Conservation (phyloP, 2,329 filamentous ascomycete genomes). For the Triangularia setosa region DNA sequence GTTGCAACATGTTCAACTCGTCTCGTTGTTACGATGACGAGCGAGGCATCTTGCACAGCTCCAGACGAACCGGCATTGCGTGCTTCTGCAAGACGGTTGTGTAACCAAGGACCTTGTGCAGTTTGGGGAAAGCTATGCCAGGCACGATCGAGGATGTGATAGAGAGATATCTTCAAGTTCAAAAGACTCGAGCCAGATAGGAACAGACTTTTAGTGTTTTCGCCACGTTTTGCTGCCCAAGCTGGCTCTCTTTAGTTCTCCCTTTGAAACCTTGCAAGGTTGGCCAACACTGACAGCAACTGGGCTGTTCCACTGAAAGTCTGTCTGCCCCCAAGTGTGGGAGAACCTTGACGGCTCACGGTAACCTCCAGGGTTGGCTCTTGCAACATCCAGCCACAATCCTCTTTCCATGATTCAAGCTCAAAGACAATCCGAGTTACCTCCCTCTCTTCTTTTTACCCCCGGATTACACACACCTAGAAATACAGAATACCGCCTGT, state of each 20-base stretch:
- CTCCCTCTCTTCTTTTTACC: background rate
- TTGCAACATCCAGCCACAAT: background rate
- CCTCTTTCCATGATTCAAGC: background rate
- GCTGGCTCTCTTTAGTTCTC: background rate
- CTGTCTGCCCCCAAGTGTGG: background rate
- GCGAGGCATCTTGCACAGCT: background rate
- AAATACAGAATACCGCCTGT: background rate
- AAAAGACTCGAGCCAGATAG: background rate
- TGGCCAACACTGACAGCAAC: background rate
- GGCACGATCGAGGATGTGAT: background rate
- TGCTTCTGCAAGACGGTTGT: background rate
- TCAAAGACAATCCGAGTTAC: background rate
- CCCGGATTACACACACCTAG: background rate
- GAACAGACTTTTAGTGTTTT: background rate
- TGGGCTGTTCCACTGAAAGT: background rate
- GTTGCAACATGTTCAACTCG: background rate
- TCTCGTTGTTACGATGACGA: background rate
- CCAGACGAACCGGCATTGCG: background rate
- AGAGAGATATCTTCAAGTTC: too few species aligned
- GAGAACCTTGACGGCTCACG: conserved; percentile 18
- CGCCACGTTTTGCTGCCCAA: background rate
- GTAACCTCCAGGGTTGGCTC: background rate
- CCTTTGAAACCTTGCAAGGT: background rate
- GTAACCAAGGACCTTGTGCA: conserved; percentile 6
- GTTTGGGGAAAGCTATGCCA: background rate